Evolutionary conservation across 2,329 filamentous ascomycete genomes (phyloP), one percentile per base, ranked within the genome.

Genomic region (Aspergillus niger): DNA sequence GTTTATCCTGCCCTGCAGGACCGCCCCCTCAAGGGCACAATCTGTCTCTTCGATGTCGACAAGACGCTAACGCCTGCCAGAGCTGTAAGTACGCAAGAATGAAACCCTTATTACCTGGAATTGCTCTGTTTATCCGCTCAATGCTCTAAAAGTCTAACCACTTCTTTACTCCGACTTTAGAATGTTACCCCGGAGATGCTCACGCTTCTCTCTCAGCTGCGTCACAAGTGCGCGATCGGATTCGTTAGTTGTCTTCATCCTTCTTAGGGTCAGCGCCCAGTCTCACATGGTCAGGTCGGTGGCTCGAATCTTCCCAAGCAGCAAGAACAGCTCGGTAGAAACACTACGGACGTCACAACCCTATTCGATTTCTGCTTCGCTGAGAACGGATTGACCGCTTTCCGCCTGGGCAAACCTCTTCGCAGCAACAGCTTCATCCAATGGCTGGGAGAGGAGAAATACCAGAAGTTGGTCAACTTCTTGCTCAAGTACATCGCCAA

Each of bases 291-390:
- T 60, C 56, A 81, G 79, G 78, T 98, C 63, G 95, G 95, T 72
- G 95, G 95, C 75, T 95, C 91, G 70, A 90, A 98, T 83, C 86
- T 97, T 64, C 81, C 78, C 76, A 98, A 99, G 83, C 95, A 98
- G 80, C 92, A 98, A 79, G 95, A 98, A 79, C 94, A 98, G 81
- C 86, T 98, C 63, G 92, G 92, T 75, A 84, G 86, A 3, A 76
- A 85, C 26, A 80, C 84, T 60, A 84, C 89, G 68, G 76, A 82
- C 69, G 94, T 98, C 63, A 92, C 88, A 55, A 83, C 86, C 63
- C 88, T 98, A 72, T 99, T 99, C 83, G 95, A 99, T 83, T 99
- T 91, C 82, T 95, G 90, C 86, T 99, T 99, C 82, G 83, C 92
- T 61, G 95, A 99, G 82, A 99, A 99, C 80, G 95, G 95, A 10